Base-by-base conservation (phyloP, 164 flowering plant species). In the Platanus orientalis region DNA sequence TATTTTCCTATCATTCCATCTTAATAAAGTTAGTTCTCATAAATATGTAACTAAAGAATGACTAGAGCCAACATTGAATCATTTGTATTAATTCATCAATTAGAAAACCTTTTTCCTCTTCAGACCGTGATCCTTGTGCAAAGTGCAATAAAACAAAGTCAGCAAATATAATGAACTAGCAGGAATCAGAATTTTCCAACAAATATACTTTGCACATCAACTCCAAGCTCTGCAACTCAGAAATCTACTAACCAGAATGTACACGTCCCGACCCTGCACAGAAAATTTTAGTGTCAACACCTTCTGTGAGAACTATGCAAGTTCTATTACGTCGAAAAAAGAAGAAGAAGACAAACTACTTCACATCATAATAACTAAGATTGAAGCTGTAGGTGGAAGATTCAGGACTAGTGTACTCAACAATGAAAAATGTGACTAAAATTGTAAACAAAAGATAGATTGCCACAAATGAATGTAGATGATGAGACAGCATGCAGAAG, bases 221-320 rank as follows among this genome's bases (percentile, higher is more conserved):
- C 12, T 29, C 27, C 58, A 56, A 62, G 56, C 47, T 54, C 75
- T 51, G 52, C 29, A 65, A 26, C 47, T 48, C 42, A 72, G 66
- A 64, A 49, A 68, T 26, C 39, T 68, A 81, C 96, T 77, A 34
- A 94, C 99, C 97, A 94, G 81, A 69, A 94, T 86, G 83, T 94
- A 94, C 40, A 91, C 93, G 64, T 94, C 89, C 44, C 97, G 81
- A n/a, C 96, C 98, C 99, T 94, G 96, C 86, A 80, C 36, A 60
- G 63, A 30, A 70, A 62, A 40, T 42, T 44, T n/a, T 27, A 63
- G n/a, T 13, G 40, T 58, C 62, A 67, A 44, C 24, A 56, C 21
- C 36, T 40, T 60, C 58, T 32, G 9, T 58, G 9, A 53, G 32
- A 60, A 25, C 16, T 56, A 58, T 60, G 23, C 29, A 55, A 62